phyloP scores from a whole-genome alignment of 179 eudicot genomes.

The Gypsophila paniculata region DNA sequence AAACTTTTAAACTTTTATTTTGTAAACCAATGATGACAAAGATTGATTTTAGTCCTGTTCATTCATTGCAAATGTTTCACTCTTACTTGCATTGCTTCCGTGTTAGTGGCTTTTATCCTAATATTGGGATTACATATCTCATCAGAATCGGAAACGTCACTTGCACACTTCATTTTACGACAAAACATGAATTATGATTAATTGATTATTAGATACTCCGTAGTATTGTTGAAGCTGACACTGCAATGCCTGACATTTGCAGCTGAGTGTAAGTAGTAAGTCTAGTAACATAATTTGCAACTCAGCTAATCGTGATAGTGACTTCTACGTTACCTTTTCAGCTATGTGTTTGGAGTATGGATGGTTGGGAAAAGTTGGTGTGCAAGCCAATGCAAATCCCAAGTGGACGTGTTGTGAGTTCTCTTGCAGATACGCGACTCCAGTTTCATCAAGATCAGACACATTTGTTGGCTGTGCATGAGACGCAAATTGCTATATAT shows the following conservation, averaged over 20 bases:
- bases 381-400: constrained; percentile 54
- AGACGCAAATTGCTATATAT: constrained; percentile 76
- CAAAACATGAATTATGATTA: too few species aligned
- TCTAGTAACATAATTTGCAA: neutral
- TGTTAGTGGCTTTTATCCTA: too few species aligned
- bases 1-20: neutral
- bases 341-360: constrained; percentile 91
- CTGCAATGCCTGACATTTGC: too few species aligned
- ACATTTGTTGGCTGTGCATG: constrained; percentile 73
- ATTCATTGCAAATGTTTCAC: too few species aligned
- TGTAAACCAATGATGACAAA: neutral
- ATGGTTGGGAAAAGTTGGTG: constrained; percentile 75
- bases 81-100: too few species aligned
- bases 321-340: constrained; percentile 28
- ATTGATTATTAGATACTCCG: too few species aligned
- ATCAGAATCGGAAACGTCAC: too few species aligned
- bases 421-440: constrained; percentile 67
- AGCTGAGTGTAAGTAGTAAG: neutral
- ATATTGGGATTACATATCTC: too few species aligned
- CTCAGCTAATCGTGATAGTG: neutral
- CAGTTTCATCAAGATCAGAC: constrained; percentile 86
- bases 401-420: constrained; percentile 45
- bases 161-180: too few species aligned
- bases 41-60: too few species aligned
- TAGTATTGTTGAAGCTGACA: too few species aligned